Percentiles rank a stretch among this genome's conserved stretches.
Evolutionary conservation across 179 eudicot species (phyloP).

Genomic region (Patellifolia procumbens): DNA sequence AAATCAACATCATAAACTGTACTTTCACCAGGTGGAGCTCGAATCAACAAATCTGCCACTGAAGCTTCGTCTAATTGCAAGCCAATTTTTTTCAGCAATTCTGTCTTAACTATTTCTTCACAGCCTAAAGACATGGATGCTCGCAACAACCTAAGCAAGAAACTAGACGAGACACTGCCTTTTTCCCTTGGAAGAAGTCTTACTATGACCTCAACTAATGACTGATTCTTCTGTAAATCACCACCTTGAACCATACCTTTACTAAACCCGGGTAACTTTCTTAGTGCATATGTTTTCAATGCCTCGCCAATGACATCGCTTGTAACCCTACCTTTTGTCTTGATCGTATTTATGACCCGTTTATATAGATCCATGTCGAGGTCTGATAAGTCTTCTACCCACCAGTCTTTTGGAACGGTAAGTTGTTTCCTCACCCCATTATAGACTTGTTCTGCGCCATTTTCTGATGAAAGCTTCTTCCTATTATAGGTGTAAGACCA

Average conservation of each 20-base stretch:
- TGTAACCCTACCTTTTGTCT: slow-evolving; percentile 48
- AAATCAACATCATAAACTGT: slow-evolving; percentile 50
- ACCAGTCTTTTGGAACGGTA: slow-evolving; percentile 79
- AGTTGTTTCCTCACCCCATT: slow-evolving; percentile 54
- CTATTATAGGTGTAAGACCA: slow-evolving; percentile 80
- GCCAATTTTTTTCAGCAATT: slow-evolving; percentile 52
- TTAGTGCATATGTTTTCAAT: slow-evolving; percentile 46
- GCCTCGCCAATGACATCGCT: slow-evolving; percentile 59
- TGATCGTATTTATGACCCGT: slow-evolving; percentile 52
- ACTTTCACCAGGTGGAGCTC: slow-evolving; percentile 47
- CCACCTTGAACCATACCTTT: slow-evolving; percentile 52
- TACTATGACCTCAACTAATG: slow-evolving; percentile 54
- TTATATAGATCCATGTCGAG: slow-evolving; percentile 64
- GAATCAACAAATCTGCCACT: slow-evolving; percentile 55
- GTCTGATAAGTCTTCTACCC: slow-evolving; percentile 77
- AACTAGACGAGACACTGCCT: slow-evolving; percentile 57
- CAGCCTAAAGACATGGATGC: slow-evolving; percentile 48
- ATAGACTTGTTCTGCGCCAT: slow-evolving; percentile 41
- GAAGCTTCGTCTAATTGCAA: slow-evolving; percentile 65
- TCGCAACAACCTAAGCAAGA: slow-evolving; percentile 55
- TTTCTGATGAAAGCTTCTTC: slow-evolving; percentile 52
- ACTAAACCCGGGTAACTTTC: slow-evolving; percentile 56
- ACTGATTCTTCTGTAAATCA: slow-evolving; percentile 41
- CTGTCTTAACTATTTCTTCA: slow-evolving; percentile 47
- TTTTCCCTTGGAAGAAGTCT: slow-evolving; percentile 51